phyloP scores from a whole-genome alignment of 179 eudicot species.

The Camellia oleifera region DNA sequence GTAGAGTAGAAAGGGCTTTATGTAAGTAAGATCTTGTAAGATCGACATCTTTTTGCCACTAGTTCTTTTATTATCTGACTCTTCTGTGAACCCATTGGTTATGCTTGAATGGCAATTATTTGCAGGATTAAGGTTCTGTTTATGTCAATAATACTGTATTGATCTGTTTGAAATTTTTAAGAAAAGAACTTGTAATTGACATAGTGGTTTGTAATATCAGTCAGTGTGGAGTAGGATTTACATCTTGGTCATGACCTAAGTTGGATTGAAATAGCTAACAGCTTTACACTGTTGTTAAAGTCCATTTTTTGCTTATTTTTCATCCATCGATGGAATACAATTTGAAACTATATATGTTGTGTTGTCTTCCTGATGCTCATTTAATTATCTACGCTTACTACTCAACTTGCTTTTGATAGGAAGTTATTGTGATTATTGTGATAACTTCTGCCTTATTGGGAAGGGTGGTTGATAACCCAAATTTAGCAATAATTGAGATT shows the following conservation, averaged over 20 bases:
- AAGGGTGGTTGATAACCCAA: neutral
- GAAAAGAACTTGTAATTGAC: no score
- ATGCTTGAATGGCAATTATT: neutral
- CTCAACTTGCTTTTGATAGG: neutral
- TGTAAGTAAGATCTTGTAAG: neutral
- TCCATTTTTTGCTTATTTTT: neutral
- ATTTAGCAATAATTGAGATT: neutral
- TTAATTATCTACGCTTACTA: neutral
- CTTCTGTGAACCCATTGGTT: neutral
- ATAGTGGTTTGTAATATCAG: neutral
- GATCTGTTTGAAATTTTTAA: neutral
- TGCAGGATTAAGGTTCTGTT: neutral
- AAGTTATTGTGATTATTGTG: slow-evolving; percentile 1
- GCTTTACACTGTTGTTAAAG: neutral
- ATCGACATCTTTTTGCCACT: neutral
- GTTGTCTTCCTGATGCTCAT: neutral
- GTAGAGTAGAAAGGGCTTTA: neutral
- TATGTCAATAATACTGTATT: neutral
- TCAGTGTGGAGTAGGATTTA: neutral
- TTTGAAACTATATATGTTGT: neutral
- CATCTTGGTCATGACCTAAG: neutral
- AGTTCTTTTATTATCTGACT: neutral
- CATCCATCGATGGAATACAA: neutral
- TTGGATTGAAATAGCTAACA: neutral
- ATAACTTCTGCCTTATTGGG: slow-evolving; percentile 3